These are phyloP conservation scores for Colletotrichum paranaense DNA, from an alignment of 2,329 filamentous ascomycete species.

Conservation along the genomic window DNA sequence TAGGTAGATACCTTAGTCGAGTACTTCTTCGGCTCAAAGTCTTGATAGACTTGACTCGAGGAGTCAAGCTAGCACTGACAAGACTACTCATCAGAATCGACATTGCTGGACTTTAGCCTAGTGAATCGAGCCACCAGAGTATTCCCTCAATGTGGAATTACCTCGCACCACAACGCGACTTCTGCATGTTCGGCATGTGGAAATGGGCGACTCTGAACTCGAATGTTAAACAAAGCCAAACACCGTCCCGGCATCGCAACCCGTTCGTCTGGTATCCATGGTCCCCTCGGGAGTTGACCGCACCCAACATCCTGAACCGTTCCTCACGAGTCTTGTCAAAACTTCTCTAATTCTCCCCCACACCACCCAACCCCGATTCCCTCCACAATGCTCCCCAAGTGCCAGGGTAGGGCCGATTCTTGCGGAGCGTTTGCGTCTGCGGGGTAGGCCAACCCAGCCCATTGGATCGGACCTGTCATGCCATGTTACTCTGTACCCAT, in stretches of 20 bases:
- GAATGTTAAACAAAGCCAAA: neutral
- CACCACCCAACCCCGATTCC: slow-evolving; percentile 27
- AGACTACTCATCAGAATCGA: neutral
- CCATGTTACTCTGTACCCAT: neutral
- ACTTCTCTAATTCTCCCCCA: slow-evolving; percentile 8
- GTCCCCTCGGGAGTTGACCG: slow-evolving; percentile 29
- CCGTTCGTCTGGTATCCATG: neutral
- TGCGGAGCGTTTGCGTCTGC: slow-evolving; percentile 23
- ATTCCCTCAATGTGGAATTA: neutral
- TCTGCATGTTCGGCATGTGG: neutral
- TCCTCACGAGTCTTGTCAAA: neutral
- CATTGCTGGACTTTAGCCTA: neutral
- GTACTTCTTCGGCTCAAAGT: neutral
- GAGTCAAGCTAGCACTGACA: neutral
- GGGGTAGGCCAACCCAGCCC: slow-evolving; percentile 23
- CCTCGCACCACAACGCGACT: too few relatives aligned
- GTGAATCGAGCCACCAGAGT: neutral
- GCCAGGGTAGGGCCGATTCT: slow-evolving; percentile 27
- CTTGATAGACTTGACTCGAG: neutral
- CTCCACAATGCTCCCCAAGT: slow-evolving; percentile 17
- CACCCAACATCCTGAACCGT: neutral
- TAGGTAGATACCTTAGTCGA: neutral
- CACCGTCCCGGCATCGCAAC: neutral
- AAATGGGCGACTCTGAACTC: neutral
- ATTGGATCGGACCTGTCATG: slow-evolving; percentile 15